Evolutionary conservation across 371 early-diverging fungal genomes (phyloP), one percentile per base, ranked within the genome.

Genomic region (Mortierella sp.): DNA sequence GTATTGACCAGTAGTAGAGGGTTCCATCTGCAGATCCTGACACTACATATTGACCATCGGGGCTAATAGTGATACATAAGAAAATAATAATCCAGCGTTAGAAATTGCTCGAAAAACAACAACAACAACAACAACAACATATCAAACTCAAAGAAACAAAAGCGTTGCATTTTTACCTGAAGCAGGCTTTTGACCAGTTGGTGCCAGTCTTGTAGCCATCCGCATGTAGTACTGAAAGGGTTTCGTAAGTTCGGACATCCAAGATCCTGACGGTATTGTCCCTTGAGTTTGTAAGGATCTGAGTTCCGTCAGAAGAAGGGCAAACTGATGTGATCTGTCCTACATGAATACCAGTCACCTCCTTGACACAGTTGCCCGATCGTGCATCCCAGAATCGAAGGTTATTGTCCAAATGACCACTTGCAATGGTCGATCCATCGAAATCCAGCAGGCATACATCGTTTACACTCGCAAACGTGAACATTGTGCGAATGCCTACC

Each of bases 381-480:
- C 91, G 85, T 10, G 94, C 88, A 86, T 98, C 97, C 98, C 98
- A 98, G 28, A 97, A 83, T 12, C 98, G 90, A 54, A 98, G 69
- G 73, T 91, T 95, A 76, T 93, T 93, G 86, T 98, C 98, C 72
- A 98, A 84, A 84, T 98, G 98, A 3, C 97, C 99, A 76, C 96
- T 96, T 11, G 92, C 95, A 51, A 97, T 88, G 3, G 92, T 87
- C 39, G 91, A 93, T 86, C 96, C 98, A 60, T 95, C 95, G 35
- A 91, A 89, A 83, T 96, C 96, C 71, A 95, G 84, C 22, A 95
- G 86, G 40, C 91, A 89, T 12, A 98, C 80, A 84, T 97, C 98
- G 77, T 98, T 98, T 84, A 97, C 96, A 77, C 96, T 96, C 32
- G 97, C 97, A 71, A 96, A 90, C 0, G 97, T 95, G 66, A 96